Evolutionary conservation across 306 rosid genomes (phyloP).

Genomic region (Quillaja saponaria): DNA sequence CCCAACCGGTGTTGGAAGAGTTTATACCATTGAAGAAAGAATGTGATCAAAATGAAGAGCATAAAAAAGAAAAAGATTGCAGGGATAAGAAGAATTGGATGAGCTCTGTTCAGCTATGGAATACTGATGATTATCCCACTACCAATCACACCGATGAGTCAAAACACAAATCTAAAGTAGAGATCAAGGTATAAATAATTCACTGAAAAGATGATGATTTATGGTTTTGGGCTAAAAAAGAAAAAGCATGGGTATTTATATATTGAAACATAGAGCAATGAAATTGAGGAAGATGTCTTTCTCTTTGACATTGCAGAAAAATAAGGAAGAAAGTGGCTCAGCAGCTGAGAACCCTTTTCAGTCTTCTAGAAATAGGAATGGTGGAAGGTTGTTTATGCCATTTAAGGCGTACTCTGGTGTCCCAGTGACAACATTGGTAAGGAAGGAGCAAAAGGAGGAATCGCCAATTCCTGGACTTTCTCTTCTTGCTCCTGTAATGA

Average conservation of each 20-base stretch:
- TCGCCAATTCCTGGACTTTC: constrained; percentile 61
- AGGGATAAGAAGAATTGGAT: constrained; percentile 91
- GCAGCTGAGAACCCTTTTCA: constrained; percentile 53
- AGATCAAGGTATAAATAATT: constrained; percentile 56
- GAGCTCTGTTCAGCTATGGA: constrained; percentile 98
- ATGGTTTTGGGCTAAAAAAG: neutral
- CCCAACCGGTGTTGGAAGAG: constrained; percentile 71
- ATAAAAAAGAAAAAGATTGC: constrained; percentile 49
- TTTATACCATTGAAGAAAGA: constrained; percentile 77
- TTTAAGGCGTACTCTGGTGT: constrained; percentile 55
- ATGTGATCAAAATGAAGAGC: constrained; percentile 39
- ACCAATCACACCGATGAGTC: constrained; percentile 32
- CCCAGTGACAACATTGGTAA: constrained; percentile 35
- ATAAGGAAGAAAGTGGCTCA: constrained; percentile 42
- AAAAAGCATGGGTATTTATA: neutral
- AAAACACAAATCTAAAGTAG: constrained; percentile 42
- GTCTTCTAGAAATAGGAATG: constrained; percentile 46
- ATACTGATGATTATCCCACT: constrained; percentile 34
- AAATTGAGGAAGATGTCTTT: neutral
- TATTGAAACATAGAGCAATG: neutral
- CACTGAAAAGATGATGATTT: neutral
- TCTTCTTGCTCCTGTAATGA: constrained; percentile 57
- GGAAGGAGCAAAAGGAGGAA: constrained; percentile 71
- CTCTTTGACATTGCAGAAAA: constrained; percentile 44
- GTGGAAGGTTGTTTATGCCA: constrained; percentile 54